These are phyloP conservation scores for Ascochyta rabiei DNA, from an alignment of 2,329 filamentous ascomycete species.

Conservation along the genomic window DNA sequence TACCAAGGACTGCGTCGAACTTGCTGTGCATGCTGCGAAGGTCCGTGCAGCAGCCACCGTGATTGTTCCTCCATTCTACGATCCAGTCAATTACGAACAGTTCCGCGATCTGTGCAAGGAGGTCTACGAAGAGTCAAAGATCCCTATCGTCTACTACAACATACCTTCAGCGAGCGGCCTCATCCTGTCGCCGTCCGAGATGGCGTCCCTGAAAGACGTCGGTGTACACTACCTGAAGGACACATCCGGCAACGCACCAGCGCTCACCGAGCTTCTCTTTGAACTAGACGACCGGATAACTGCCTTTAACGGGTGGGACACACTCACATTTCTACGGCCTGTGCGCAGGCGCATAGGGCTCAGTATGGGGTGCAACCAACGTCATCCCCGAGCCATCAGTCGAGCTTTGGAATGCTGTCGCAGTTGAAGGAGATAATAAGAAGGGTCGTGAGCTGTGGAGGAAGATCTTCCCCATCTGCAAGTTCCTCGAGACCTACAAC, in stretches of 20 bases:
- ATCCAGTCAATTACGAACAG: slow-evolving; percentile 50
- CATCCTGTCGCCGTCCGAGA: slow-evolving; percentile 50
- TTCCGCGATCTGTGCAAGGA: slow-evolving; percentile 51
- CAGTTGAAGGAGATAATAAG: slow-evolving; percentile 52
- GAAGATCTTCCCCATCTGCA: slow-evolving; percentile 58
- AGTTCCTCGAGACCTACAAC: slow-evolving; percentile 57
- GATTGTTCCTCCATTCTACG: slow-evolving; percentile 60
- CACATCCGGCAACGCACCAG: slow-evolving; percentile 59
- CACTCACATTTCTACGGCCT: slow-evolving; percentile 61
- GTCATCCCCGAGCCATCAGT: slow-evolving; percentile 58
- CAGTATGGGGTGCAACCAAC: slow-evolving; percentile 60
- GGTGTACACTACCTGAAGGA: slow-evolving; percentile 60
- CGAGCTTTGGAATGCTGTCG: slow-evolving; percentile 56
- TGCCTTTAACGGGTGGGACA: slow-evolving; percentile 61
- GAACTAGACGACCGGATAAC: slow-evolving; percentile 51
- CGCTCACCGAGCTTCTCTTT: slow-evolving; percentile 58
- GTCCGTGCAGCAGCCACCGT: slow-evolving; percentile 53
- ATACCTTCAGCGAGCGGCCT: slow-evolving; percentile 57
- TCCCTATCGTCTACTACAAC: slow-evolving; percentile 60
- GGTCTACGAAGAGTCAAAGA: slow-evolving; percentile 48
- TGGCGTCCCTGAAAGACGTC: slow-evolving; percentile 53
- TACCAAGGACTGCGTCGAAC: slow-evolving; percentile 50
- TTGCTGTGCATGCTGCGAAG: slow-evolving; percentile 49
- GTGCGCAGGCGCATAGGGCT: slow-evolving; percentile 57
- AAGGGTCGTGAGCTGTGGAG: slow-evolving; percentile 55